Base-by-base conservation (phyloP, 75 land plant genomes). In the Cryptomeria japonica region DNA sequence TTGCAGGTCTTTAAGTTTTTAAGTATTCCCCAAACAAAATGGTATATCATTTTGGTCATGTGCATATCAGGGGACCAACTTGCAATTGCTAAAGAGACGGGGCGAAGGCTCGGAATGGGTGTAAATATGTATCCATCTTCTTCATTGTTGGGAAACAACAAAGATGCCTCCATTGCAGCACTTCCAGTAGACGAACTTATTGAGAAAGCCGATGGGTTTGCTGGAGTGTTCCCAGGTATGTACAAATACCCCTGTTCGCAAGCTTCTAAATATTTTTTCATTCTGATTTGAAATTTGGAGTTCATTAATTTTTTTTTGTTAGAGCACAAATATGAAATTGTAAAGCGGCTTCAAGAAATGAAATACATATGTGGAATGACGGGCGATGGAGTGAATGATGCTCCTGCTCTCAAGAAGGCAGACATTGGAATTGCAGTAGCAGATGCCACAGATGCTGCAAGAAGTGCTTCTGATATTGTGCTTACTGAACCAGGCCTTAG, bases 321-420 rank as follows among this genome's bases (percentile, higher is more conserved):
- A 95, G 96, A 96, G 87, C 96, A 96, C 91, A 96, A 96, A 80
- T 96, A 94, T 86, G 96, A 95, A 89, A 96, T 96, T 84, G 97
- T 96, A 88, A 95, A 87, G 88, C 89, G 92, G 89, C 89, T 96
- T 83, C 97, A 96, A 87, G 96, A 92, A 44, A 93, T 88, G 90
- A 95, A 95, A 88, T 96, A 96, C 77, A 94, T 94, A 25, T 95
- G 96, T 61, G 97, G 96, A 22, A 95, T 96, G 97, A 96, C 97
- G 6, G 97, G 97, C 11, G 96, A 95, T 88, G 95, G 95, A 72
- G 96, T 95, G 89, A 94, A 95, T 85, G 95, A 94, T 89, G 96
- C 96, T 8, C 95, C 95, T 7, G 95, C 96, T 8, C 68, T 94
- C 84, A 94, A 94, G 92, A 93, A 86, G 68, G 93, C 94, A 51